Evolutionary conservation across 768 basidiomycete species (phyloP), one percentile per base, ranked within the genome.

Genomic region (Auricularia auricula-judae): DNA sequence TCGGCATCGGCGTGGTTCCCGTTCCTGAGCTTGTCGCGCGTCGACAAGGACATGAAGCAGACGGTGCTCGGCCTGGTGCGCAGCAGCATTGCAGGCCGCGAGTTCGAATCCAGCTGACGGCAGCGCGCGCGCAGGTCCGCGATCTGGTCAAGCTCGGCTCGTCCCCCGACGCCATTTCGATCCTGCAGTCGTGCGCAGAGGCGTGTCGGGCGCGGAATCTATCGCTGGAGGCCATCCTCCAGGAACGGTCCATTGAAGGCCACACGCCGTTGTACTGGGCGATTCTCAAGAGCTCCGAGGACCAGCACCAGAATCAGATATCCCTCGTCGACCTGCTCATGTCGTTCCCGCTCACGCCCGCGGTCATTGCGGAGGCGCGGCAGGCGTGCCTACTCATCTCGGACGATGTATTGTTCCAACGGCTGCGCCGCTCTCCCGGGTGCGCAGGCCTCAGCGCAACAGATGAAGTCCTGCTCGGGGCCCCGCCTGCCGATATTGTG

Each of bases 191-290:
- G 69, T 90, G 88, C 68, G 79, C 81, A 3, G 83, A 84, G 11
- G 85, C 85, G 0, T 89, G 88, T 68, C 68, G 71, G 8, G 70
- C 78, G 0, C 77, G 84, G 43, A 74, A 73, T 18, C 67, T 89
- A 1, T 79, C 81, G 3, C 75, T 89, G 43, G 78, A 84, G 0
- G 65, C 76, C 0, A 68, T 90, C 8, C 74, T 90, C 0, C 56
- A 88, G 69, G 84, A 88, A 56, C 79, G 74, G 35, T 83, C 76
- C 8, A 83, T 89, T 43, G 88, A 89, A 68, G 77, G 76, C 0
- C 86, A 85, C 68, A 84, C 84, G 0, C 84, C 86, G 0, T 67
- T 90, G 2, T 89, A 89, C 70, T 90, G 89, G 89, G 84, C 84
- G 0, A 83, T 89, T 67, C 74, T 89, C 29, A 87, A 86, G 64